Percentiles rank a stretch among this genome's conserved stretches.
Evolutionary conservation across 257 asterid species (phyloP).

Genomic region (Solanum neorickii): DNA sequence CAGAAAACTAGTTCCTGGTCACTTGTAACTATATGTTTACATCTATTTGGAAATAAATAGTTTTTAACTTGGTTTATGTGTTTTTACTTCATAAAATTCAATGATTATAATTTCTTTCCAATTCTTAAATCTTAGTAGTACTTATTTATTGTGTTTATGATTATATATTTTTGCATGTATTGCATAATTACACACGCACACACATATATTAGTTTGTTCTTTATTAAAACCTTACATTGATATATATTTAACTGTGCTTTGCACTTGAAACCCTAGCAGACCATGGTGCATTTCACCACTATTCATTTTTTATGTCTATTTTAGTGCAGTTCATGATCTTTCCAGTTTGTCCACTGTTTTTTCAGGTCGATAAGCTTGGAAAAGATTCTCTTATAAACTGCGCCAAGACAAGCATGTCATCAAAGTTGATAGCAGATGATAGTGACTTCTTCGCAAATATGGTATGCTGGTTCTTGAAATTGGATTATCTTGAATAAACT

Average conservation of each 20-base stretch:
- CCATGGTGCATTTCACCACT: background rate
- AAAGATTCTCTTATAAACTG: constrained; percentile 78
- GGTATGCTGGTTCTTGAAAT: constrained; percentile 33
- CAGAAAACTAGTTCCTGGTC: background rate
- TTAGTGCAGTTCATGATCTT: background rate
- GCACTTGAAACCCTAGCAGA: background rate
- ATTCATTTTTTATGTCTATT: background rate
- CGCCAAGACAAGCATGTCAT: constrained; percentile 99
- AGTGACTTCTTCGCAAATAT: constrained; percentile 81
- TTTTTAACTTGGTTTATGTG: background rate
- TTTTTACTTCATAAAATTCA: background rate
- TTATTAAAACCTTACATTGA: background rate
- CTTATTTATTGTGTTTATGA: background rate
- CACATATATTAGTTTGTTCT: background rate
- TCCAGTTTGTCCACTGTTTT: background rate
- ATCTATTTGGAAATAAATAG: background rate
- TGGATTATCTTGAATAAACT: background rate
- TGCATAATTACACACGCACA: background rate
- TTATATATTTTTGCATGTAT: background rate
- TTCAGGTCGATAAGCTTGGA: constrained; percentile 93
- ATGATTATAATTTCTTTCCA: background rate
- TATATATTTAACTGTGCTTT: background rate
- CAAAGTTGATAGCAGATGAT: constrained; percentile 79
- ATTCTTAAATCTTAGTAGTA: background rate
- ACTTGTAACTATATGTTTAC: background rate